Base-by-base conservation (phyloP, 768 basidiomycete genomes). In the Tricholomella constricta region DNA sequence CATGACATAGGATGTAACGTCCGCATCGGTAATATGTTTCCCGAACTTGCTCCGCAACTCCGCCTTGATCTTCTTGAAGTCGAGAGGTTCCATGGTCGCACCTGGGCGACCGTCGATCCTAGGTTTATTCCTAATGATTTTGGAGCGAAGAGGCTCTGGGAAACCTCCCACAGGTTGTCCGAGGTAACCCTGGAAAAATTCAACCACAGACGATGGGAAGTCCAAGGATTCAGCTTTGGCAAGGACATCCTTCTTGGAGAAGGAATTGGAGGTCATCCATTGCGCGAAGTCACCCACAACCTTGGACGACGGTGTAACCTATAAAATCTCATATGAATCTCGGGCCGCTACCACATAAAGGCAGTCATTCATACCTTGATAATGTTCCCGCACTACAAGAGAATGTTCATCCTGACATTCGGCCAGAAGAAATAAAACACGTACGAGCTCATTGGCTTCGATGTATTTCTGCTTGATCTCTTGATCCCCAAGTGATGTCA, bases 131-230 rank as follows among this genome's bases (percentile, higher is more conserved):
- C 97, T 86, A 68, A 98, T 99, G 66, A 99, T 82, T 59, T 86
- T 82, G 58, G 86, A 81, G 58, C 97, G 92, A 57, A 99, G 75
- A 35, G 96, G 94, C 69, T 99, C 97, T 52, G 97, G 97, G 89
- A 98, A 98, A 43, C 97, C 96, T 67, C 94, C 97, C 66, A 92
- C 89, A 50, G 97, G 97, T 67, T 98, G 94, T 27, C 97, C 96
- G 57, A 99, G 90, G 73, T 94, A 96, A 15, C 97, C 97, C 69
- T 98, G 95, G 93, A 98, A 98, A 81, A 97, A 99, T 65, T 98
- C 96, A 36, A 94, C 91, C 42, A 94, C 92, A 29, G 91, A 94
- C 10, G 92, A 94, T 8, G 97, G 97, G 87, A 99, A 98, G 72
- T 99, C 97, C 54, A 99, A 85, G 52, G 84, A 82, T 37, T 91